phyloP scores from a whole-genome alignment of 331 rosid species.

The Cydonia oblonga region DNA sequence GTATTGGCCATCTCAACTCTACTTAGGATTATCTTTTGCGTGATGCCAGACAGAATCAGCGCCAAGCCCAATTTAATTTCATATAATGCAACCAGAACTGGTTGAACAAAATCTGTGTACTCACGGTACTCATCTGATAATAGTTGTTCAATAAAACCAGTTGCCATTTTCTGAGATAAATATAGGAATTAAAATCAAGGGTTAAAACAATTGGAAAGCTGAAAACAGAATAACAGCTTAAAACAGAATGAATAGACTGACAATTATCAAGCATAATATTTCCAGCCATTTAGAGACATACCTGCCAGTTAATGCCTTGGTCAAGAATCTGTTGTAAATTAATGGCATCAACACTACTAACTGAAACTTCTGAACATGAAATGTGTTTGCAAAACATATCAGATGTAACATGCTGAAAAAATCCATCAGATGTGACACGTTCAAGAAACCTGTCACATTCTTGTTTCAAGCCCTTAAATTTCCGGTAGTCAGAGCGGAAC shows the following conservation, averaged over 20 bases:
- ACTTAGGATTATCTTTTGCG: constrained; percentile 25
- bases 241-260: background rate
- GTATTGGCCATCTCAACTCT: constrained; percentile 27
- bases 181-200: background rate
- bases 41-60: constrained; percentile 39
- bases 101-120: constrained; percentile 66
- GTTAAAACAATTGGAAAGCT: no score
- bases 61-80: constrained; percentile 87
- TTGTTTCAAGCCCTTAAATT: constrained; percentile 54
- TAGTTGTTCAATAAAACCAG: constrained; percentile 53
- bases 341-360: no score
- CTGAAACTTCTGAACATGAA: constrained; percentile 20
- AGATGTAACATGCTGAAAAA: constrained; percentile 43
- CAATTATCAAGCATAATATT: background rate
- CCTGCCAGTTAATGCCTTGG: constrained; percentile 68
- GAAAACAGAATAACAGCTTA: background rate
- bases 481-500: constrained; percentile 58
- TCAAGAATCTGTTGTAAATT: constrained; percentile 27
- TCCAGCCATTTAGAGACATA: constrained; percentile 2
- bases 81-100: constrained; percentile 80
- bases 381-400: constrained; percentile 38
- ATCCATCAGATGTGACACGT: constrained; percentile 28
- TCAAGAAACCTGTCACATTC: constrained; percentile 62
- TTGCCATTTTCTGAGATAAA: constrained; percentile 51
- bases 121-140: constrained; percentile 31